These are phyloP conservation scores for Globisporangium parvum DNA, from an alignment of 352 stramenopile species.

Conservation along the genomic window DNA sequence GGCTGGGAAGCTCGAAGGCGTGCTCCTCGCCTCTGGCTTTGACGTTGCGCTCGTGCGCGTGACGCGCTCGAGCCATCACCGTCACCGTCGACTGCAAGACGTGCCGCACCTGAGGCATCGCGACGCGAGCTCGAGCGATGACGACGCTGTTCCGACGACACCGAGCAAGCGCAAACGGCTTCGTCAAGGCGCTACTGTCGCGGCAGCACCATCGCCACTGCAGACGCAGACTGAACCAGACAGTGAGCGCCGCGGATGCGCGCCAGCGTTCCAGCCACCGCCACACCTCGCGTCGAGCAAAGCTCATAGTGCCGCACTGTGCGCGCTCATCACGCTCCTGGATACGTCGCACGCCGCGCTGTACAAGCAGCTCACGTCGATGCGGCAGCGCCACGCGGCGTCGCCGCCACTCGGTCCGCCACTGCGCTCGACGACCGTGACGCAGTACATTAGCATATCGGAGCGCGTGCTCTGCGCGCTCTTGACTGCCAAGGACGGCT, in stretches of 20 bases:
- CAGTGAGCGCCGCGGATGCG: not conserved
- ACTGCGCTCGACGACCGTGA: not conserved
- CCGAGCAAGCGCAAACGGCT: slow-evolving; percentile 13
- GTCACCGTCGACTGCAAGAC: not conserved
- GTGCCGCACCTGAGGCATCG: not conserved
- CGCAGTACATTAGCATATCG: slow-evolving; percentile 3
- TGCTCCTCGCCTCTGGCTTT: slow-evolving; percentile 38
- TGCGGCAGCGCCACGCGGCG: not conserved
- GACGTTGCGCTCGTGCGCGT: slow-evolving; percentile 2
- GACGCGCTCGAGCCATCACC: not conserved
- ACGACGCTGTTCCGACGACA: slow-evolving; percentile 1
- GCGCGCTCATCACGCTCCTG: slow-evolving; percentile 26
- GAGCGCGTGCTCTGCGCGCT: slow-evolving; percentile 18
- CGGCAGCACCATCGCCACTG: not conserved
- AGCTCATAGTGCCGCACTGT: slow-evolving; percentile 27
- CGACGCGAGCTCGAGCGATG: not conserved
- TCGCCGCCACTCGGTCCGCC: not conserved
- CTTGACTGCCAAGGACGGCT: slow-evolving; percentile 24
- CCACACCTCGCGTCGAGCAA: slow-evolving; percentile 31
- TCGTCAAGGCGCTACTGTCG: slow-evolving; percentile 2
- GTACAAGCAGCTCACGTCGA: slow-evolving; percentile 10
- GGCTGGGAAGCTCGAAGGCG: slow-evolving; percentile 28
- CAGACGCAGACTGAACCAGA: not conserved
- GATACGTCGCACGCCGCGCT: slow-evolving; percentile 33
- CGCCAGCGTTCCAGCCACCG: not conserved